These are phyloP conservation scores for Pterocarpus santalinus DNA, from an alignment of 306 rosid species.

Conservation along the genomic window DNA sequence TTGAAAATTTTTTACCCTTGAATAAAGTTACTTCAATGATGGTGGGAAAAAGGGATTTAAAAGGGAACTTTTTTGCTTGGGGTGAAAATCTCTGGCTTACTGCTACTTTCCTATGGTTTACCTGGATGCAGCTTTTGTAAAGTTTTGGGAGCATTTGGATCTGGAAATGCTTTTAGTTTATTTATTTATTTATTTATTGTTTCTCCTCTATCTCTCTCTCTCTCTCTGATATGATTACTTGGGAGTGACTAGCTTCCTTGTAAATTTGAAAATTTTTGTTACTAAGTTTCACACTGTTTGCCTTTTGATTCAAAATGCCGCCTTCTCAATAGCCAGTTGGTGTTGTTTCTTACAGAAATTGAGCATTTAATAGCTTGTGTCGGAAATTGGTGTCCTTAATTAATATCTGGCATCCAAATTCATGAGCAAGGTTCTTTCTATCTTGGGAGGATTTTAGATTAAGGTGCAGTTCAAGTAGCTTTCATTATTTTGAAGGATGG, in stretches of 20 bases:
- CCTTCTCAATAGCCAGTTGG: constrained; percentile 34
- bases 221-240: constrained; percentile 24
- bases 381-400: constrained; percentile 33
- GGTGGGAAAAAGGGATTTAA: constrained; percentile 32
- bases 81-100: constrained; percentile 33
- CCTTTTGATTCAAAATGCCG: constrained; percentile 40
- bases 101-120: constrained; percentile 34
- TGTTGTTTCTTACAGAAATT: constrained; percentile 40
- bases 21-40: constrained; percentile 45
- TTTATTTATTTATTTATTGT: background rate
- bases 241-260: constrained; percentile 30
- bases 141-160: constrained; percentile 45
- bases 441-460: constrained; percentile 37
- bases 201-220: background rate
- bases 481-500: constrained; percentile 34
- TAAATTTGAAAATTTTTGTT: constrained; percentile 25
- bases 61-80: constrained; percentile 20
- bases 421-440: constrained; percentile 30
- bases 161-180: constrained; percentile 42
- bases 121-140: constrained; percentile 29
- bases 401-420: constrained; percentile 23
- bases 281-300: constrained; percentile 16
- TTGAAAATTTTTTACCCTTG: constrained; percentile 27
- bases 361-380: constrained; percentile 39
- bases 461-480: constrained; percentile 16